Evolutionary conservation across 2,329 filamentous ascomycete species (phyloP), one percentile per base, ranked within the genome.

Genomic region (Phyllosticta citribraziliensis): DNA sequence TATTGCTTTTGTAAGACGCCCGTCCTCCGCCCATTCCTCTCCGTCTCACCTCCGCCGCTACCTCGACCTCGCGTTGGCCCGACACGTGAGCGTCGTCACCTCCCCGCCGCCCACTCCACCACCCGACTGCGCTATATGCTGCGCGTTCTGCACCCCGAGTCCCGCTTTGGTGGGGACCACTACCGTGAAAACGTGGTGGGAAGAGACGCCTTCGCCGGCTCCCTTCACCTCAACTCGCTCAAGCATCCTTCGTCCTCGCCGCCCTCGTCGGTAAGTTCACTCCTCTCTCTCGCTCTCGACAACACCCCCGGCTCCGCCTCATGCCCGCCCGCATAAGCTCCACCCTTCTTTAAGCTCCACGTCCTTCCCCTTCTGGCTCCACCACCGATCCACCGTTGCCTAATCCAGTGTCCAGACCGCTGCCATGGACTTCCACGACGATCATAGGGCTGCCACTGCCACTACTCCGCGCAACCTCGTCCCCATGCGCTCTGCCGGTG

Each of bases 161-260:
- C 59, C 55, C 59, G 58, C 58, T 53, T 61, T 54, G 54, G 59
- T 61, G 54, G 53, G 58, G 58, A 60, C 54, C 54, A 60, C 58
- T 60, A 55, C 25, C 58, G 58, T 52, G 58, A 60, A 59, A 55
- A 55, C 57, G 57, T 59, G 57, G 57, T 59, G 57, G 57, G 57
- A 54, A 59, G 54, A 52, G 57, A 59, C 52, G 30, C 54, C 57
- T 59, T 47, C 35, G 20, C 57, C 30, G 25, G 51, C 47, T 35
- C 52, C 33, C 57, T 59, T 52, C 51, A 59, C 57, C 33, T 59
- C 52, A 55, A 11, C 52, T 12, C 51, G 33, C 14, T 22, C 52
- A 52, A 59, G 20, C 52, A 27, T 35, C 12, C 22, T 35, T 51
- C 52, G 24, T 50, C 58, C 27, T 56, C 58, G 22, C 52, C 53